Evolutionary conservation across 805 yeast species (phyloP).

Genomic region (Teunomyces panamensis): DNA sequence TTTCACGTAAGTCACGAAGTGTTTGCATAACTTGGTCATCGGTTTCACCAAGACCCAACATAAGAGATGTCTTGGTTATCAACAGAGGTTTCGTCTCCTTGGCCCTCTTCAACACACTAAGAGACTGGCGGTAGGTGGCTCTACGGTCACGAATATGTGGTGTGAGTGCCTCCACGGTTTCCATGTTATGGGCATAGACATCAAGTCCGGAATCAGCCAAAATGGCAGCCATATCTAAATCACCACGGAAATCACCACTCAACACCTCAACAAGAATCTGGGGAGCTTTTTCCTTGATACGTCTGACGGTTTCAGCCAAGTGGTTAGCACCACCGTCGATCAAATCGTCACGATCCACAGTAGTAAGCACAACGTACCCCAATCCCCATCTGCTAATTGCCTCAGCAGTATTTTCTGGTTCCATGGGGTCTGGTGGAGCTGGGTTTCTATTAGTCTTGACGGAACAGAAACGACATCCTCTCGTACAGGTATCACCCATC

Average conservation of each 20-base stretch:
- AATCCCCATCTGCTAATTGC: slow-evolving; percentile 97
- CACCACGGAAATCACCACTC: slow-evolving; percentile 94
- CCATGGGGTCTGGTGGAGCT: slow-evolving; percentile 86
- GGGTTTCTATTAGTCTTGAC: slow-evolving; percentile 92
- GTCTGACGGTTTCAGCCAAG: slow-evolving; percentile 79
- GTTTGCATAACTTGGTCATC: slow-evolving; percentile 85
- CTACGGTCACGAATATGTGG: slow-evolving; percentile 95
- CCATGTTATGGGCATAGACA: slow-evolving; percentile 95
- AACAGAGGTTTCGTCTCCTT: slow-evolving; percentile 71
- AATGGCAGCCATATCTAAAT: slow-evolving; percentile 70
- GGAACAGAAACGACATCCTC: slow-evolving; percentile 98
- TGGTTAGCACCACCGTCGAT: slow-evolving; percentile 92
- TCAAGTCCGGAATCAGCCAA: slow-evolving; percentile 87
- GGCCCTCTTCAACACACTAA: slow-evolving; percentile 75
- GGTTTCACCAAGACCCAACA: slow-evolving; percentile 96
- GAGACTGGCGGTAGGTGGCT: slow-evolving; percentile 89
- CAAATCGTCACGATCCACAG: slow-evolving; percentile 96
- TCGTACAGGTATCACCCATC: slow-evolving; percentile 96
- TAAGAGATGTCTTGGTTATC: slow-evolving; percentile 88
- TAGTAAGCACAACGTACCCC: slow-evolving; percentile 95
- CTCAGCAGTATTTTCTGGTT: slow-evolving; percentile 96
- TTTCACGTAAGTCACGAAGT: slow-evolving; percentile 67
- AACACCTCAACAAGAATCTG: slow-evolving; percentile 89
- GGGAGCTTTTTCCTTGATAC: slow-evolving; percentile 84
- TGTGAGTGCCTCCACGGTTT: slow-evolving; percentile 92